Evolutionary conservation across 1,284 basidiomycete genomes (phyloP).

Genomic region (Jaminaea rosea): DNA sequence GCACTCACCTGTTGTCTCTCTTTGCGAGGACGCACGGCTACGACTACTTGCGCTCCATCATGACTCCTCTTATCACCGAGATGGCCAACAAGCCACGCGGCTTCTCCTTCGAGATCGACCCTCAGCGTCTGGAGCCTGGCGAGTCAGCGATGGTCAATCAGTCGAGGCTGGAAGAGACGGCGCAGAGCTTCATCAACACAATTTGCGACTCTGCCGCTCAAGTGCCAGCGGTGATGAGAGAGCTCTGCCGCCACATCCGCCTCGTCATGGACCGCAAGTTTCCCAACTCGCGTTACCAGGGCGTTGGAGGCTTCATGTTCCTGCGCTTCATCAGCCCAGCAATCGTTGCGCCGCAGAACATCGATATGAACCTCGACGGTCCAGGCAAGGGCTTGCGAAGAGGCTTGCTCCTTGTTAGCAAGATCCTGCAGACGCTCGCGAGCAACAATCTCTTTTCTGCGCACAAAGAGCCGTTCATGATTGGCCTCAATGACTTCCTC

Average conservation of each 20-base stretch:
- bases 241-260: constrained; percentile 41
- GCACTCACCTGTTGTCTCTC: constrained; percentile 33
- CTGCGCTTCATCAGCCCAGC: constrained; percentile 41
- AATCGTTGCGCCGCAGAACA: constrained; percentile 37
- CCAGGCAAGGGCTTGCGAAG: constrained; percentile 30
- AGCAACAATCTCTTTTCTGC: constrained; percentile 37
- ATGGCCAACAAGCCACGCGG: constrained; percentile 33
- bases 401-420: constrained; percentile 36
- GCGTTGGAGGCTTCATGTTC: constrained; percentile 41
- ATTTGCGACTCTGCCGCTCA: constrained; percentile 40
- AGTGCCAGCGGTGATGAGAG: constrained; percentile 38
- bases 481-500: constrained; percentile 36
- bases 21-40: constrained; percentile 41
- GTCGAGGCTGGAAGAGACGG: constrained; percentile 31
- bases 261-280: constrained; percentile 32
- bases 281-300: constrained; percentile 38
- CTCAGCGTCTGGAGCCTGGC: constrained; percentile 22
- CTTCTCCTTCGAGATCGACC: constrained; percentile 41
- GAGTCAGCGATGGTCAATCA: constrained; percentile 34
- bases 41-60: constrained; percentile 38
- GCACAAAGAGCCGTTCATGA: constrained; percentile 43
- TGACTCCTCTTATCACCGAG: constrained; percentile 36
- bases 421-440: constrained; percentile 39
- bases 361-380: constrained; percentile 38
- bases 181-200: constrained; percentile 37